phyloP scores from a whole-genome alignment of 495 filamentous ascomycete species.

The Hapsidospora chrysogenum region DNA sequence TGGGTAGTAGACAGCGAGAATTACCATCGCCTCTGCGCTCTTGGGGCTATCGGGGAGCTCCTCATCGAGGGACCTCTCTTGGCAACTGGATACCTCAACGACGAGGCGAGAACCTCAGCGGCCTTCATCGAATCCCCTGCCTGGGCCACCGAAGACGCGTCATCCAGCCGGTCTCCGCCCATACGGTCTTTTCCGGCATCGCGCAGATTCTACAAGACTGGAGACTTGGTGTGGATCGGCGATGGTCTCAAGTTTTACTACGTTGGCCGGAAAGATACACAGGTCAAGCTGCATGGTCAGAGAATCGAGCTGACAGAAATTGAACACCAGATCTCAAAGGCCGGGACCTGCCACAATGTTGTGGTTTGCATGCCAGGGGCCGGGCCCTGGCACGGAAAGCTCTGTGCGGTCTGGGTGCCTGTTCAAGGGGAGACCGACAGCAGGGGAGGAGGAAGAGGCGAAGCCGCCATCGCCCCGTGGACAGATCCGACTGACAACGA shows the following conservation, averaged over 20 bases:
- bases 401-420: slow-evolving; percentile 4
- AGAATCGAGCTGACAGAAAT: slow-evolving; percentile 12
- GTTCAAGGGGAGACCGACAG: not conserved
- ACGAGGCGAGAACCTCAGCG: not conserved
- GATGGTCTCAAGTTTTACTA: slow-evolving; percentile 7
- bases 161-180: too few species aligned
- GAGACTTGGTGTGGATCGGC: slow-evolving; percentile 7
- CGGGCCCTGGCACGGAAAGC: not conserved
- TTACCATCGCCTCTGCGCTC: slow-evolving; percentile 23
- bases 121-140: not conserved
- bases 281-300: slow-evolving; percentile 11
- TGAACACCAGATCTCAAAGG: slow-evolving; percentile 3
- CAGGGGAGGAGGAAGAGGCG: not conserved
- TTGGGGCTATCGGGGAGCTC: slow-evolving; percentile 30
- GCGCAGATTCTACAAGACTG: slow-evolving; percentile 28
- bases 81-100: slow-evolving; percentile 8
- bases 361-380: not conserved
- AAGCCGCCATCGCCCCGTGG: not conserved
- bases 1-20: slow-evolving; percentile 30
- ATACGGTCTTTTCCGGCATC: slow-evolving; percentile 15
- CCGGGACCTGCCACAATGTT: not conserved
- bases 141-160: slow-evolving; percentile 4
- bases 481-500: too few species aligned
- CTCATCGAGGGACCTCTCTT: slow-evolving; percentile 28
- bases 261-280: slow-evolving; percentile 9